Evolutionary conservation across 805 yeast genomes (phyloP).

Genomic region (Kodamaea fukazawae): DNA sequence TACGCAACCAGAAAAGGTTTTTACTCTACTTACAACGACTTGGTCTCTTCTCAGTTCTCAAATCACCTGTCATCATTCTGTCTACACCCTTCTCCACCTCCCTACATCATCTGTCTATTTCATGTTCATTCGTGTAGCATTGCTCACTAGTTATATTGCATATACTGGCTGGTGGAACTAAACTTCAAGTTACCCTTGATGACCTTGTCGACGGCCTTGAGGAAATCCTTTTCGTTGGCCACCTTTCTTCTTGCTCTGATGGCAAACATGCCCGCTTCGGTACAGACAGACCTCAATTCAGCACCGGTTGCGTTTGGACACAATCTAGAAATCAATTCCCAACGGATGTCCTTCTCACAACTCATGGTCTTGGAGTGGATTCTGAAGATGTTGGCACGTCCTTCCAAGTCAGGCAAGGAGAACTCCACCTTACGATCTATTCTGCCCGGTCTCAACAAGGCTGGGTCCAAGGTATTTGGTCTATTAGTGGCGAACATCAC

Average conservation of each 20-base stretch:
- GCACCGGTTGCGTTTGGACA: constrained; percentile 99
- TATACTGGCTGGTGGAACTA: constrained; percentile 93
- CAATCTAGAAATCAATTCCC: constrained; percentile 96
- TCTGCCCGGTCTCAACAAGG: constrained; percentile 96
- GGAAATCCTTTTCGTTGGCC: constrained; percentile 96
- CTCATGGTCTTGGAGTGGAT: constrained; percentile 98
- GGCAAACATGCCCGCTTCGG: constrained; percentile 99
- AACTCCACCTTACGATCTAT: constrained; percentile 98
- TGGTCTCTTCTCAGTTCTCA: no score
- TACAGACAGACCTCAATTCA: constrained; percentile 95
- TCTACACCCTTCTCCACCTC: no score
- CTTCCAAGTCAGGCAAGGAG: constrained; percentile 93
- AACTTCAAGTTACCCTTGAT: constrained; percentile 98
- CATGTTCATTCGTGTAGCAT: no score
- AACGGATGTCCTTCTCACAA: constrained; percentile 93
- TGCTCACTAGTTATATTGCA: constrained; percentile 97
- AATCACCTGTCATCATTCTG: no score
- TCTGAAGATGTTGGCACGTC: constrained; percentile 95
- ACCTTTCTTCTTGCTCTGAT: constrained; percentile 97
- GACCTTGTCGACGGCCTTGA: constrained; percentile 97
- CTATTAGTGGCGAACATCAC: constrained; percentile 99
- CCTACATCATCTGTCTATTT: no score
- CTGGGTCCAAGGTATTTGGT: constrained; percentile 97
- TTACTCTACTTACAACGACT: no score
- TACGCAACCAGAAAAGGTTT: no score